Percentiles rank a stretch among this genome's conserved stretches.
Conservation (phyloP, 78 protist species). For the Paratrimastix pyriformis region DNA sequence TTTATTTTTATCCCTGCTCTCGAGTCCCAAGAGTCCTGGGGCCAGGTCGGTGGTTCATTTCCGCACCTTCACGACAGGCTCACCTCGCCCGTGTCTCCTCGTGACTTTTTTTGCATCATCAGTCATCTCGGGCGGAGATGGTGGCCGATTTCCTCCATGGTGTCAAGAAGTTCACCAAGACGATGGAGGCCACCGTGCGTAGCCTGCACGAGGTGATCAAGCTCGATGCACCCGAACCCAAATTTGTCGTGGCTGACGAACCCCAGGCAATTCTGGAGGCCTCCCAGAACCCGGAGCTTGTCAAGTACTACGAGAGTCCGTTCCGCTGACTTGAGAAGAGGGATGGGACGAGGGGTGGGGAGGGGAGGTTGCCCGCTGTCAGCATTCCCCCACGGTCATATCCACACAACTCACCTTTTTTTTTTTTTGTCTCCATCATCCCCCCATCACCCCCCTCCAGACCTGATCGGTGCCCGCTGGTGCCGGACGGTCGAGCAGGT, state of each 20-base stretch:
- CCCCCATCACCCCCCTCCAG: too few species aligned
- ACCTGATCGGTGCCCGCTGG: constrained; percentile 33
- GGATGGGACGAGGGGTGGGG: too few species aligned
- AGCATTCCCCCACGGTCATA: too few species aligned
- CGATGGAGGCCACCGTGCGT: background rate
- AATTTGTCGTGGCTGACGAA: background rate
- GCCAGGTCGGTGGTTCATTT: too few species aligned
- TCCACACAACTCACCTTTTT: too few species aligned
- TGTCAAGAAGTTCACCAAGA: background rate
- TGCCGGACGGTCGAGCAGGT: constrained; percentile 12
- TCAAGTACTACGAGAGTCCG: background rate
- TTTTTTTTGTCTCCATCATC: background rate
- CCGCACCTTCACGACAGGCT: too few species aligned
- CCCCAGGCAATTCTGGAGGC: constrained; percentile 3
- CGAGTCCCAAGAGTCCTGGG: constrained; percentile 10
- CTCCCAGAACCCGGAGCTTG: background rate
- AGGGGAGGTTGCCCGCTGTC: too few species aligned
- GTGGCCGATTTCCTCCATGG: background rate
- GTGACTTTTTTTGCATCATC: background rate
- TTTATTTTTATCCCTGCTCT: constrained; percentile 2
- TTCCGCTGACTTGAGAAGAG: too few species aligned
- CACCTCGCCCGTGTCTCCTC: background rate
- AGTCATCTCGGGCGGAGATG: background rate
- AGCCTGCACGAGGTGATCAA: background rate
- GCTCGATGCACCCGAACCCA: background rate